phyloP scores from a whole-genome alignment of 768 basidiomycete genomes.

The Russula compacta region DNA sequence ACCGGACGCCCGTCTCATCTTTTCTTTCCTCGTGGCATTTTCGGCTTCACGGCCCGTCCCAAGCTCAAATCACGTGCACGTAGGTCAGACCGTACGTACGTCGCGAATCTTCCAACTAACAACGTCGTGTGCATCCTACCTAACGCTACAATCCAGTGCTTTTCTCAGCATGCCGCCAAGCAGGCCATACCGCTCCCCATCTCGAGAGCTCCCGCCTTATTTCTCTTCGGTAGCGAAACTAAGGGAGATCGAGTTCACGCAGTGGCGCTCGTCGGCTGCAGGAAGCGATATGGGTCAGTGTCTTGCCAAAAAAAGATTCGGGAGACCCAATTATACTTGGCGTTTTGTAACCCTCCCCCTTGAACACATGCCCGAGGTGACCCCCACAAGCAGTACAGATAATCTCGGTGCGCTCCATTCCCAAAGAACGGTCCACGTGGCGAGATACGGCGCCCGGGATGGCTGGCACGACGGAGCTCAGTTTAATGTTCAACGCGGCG shows the following conservation, averaged over 20 bases:
- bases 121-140: not conserved
- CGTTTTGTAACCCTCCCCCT: constrained; percentile 74
- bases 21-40: not conserved
- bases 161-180: not conserved
- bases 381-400: constrained; percentile 86
- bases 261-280: constrained; percentile 74
- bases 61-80: not conserved
- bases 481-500: not conserved
- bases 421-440: constrained; percentile 61
- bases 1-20: too few relatives aligned
- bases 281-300: not conserved
- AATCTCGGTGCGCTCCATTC: constrained; percentile 75
- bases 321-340: constrained; percentile 44
- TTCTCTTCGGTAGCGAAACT: constrained; percentile 51
- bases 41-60: not conserved
- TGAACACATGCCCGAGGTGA: constrained; percentile 93
- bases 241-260: constrained; percentile 84
- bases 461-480: constrained; percentile 35
- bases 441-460: constrained; percentile 81
- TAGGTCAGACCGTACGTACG: too few relatives aligned
- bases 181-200: not conserved
- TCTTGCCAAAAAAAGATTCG: not conserved
- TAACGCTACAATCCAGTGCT: not conserved
- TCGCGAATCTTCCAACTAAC: not conserved
- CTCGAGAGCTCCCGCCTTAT: not conserved